Percentiles rank a stretch among this genome's conserved stretches.
Evolutionary conservation across 2,329 filamentous ascomycete genomes (phyloP).

Genomic region (Fusarium lyarnte): DNA sequence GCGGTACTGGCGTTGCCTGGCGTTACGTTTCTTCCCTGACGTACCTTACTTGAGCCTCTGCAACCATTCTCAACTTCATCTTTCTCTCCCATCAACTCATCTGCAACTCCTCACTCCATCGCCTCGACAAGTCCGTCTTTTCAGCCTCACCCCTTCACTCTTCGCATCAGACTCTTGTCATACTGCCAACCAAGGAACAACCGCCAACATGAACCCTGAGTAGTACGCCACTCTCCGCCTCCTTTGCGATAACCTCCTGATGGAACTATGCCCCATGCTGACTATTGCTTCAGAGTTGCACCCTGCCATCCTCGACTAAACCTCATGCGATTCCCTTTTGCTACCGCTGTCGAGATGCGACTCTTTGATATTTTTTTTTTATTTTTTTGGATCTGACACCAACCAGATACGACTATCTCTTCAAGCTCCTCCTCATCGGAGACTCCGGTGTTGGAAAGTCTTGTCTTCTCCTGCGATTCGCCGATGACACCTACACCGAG

Average conservation of each 20-base stretch:
- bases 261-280: conserved; percentile 34
- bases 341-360: conserved; percentile 11
- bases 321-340: neutral
- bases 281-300: conserved; percentile 43
- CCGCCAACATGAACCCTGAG: conserved; percentile 87
- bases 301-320: conserved; percentile 8
- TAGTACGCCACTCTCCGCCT: conserved; percentile 70
- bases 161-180: conserved; percentile 14
- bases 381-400: conserved; percentile 41
- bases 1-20: conserved; percentile 43
- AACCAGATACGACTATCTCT: conserved; percentile 98
- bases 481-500: conserved; percentile 99
- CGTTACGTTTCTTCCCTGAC: conserved; percentile 50
- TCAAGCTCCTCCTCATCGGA: conserved; percentile 99
- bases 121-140: conserved; percentile 11
- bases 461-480: conserved; percentile 96
- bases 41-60: conserved; percentile 49
- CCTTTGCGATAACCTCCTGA: conserved; percentile 47
- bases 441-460: conserved; percentile 99
- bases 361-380: conserved; percentile 15
- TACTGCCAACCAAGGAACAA: conserved; percentile 23
- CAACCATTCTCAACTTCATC: conserved; percentile 42
- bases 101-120: conserved; percentile 38
- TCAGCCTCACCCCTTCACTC: neutral
- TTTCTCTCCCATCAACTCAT: conserved; percentile 44